phyloP scores from a whole-genome alignment of 805 yeast genomes.

The Phaffomyces antillensis region DNA sequence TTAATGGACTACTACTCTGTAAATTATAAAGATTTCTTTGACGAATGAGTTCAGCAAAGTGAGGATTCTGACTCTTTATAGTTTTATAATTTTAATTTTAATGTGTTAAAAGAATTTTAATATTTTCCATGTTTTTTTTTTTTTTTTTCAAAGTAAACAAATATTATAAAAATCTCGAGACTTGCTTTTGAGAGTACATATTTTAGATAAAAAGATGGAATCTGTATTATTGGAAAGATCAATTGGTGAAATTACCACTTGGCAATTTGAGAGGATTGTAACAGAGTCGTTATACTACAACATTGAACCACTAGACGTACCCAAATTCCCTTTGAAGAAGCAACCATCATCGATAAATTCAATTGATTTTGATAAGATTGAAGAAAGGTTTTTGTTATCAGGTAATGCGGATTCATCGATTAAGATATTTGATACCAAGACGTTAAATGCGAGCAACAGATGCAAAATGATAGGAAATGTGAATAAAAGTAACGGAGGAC shows the following conservation, averaged over 20 bases:
- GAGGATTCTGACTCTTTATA: too few relatives aligned
- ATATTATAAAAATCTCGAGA: background rate
- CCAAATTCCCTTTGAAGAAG: slow-evolving; percentile 16
- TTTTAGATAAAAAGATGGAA: slow-evolving; percentile 3
- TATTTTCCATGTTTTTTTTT: background rate
- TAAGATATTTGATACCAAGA: slow-evolving; percentile 50
- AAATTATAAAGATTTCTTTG: background rate
- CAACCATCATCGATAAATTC: slow-evolving; percentile 41
- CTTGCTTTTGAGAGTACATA: too few relatives aligned
- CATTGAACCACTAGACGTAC: slow-evolving; percentile 14
- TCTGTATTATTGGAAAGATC: slow-evolving; percentile 10
- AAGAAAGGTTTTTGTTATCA: slow-evolving; percentile 45
- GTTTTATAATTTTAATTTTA: background rate
- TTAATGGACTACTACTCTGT: slow-evolving; percentile 28
- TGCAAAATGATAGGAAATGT: slow-evolving; percentile 9
- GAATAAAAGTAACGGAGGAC: slow-evolving; percentile 34
- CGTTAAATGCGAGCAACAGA: background rate
- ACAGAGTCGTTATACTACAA: slow-evolving; percentile 22
- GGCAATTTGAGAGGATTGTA: slow-evolving; percentile 10
- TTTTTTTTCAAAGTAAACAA: background rate
- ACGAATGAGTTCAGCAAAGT: background rate
- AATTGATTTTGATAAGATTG: slow-evolving; percentile 45
- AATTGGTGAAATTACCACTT: slow-evolving; percentile 4
- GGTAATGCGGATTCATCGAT: slow-evolving; percentile 71
- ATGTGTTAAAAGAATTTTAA: background rate